Conservation (phyloP, 1,139 yeast genomes). For the Citeromyces hawaiiensis region DNA sequence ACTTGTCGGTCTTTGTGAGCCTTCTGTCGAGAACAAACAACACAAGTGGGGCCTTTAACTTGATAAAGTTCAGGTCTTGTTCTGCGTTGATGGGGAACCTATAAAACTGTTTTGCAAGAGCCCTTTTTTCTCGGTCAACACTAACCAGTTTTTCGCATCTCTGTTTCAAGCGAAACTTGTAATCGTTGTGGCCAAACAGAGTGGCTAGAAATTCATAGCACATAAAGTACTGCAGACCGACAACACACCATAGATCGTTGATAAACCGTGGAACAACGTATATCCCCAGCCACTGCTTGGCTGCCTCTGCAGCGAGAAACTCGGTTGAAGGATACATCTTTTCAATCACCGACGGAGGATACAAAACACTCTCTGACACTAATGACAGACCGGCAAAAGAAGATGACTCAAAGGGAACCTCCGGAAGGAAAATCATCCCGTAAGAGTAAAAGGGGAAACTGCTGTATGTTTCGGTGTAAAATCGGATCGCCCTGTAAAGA, state of each 20-base stretch:
- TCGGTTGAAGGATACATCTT: slow-evolving; percentile 68
- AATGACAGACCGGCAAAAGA: slow-evolving; percentile 73
- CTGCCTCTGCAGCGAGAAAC: slow-evolving; percentile 50
- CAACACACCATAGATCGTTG: slow-evolving; percentile 84
- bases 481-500: slow-evolving; percentile 68
- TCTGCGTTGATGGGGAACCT: slow-evolving; percentile 52
- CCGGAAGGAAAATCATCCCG: slow-evolving; percentile 62
- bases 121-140: slow-evolving; percentile 70
- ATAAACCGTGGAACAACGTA: slow-evolving; percentile 73
- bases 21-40: slow-evolving; percentile 75
- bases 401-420: slow-evolving; percentile 35
- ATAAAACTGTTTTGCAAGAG: slow-evolving; percentile 57
- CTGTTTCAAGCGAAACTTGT: slow-evolving; percentile 53
- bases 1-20: slow-evolving; percentile 92
- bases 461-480: slow-evolving; percentile 78
- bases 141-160: slow-evolving; percentile 55
- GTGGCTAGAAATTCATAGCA: slow-evolving; percentile 53
- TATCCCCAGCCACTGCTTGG: slow-evolving; percentile 91
- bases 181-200: slow-evolving; percentile 78
- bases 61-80: slow-evolving; percentile 40
- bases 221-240: slow-evolving; percentile 83
- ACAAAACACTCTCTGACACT: slow-evolving; percentile 51
- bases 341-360: slow-evolving; percentile 67
- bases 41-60: slow-evolving; percentile 77
- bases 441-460: slow-evolving; percentile 85